Base-by-base conservation (phyloP, 257 asterid species). In the Solanum sparsipilum region DNA sequence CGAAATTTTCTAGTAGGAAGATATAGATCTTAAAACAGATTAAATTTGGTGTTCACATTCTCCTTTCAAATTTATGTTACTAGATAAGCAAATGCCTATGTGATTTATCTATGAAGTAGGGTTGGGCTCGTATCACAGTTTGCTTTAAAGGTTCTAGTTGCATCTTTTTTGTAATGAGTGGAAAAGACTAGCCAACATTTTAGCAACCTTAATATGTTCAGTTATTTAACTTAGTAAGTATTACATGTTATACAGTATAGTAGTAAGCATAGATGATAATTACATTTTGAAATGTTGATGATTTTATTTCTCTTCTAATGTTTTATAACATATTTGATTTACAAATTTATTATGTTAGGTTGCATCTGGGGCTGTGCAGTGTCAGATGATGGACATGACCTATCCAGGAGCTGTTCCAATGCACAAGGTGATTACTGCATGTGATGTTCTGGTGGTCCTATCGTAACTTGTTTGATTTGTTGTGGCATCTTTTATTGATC, bases 321-420 rank as follows among this genome's bases (percentile, higher is more conserved):
- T 20, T 82, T 18, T 48, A 82, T 82, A 5, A 6, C 86, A 29
- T 48, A 82, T 48, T 27, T 79, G 58, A 60, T 41, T 48, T 72
- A 74, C 75, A 34, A 52, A 60, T 74, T 86, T 13, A 18, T 79
- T 65, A 25, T 89, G 58, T 82, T 89, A 96, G 99, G 98, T 96
- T 88, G 97, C 98, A 44, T 95, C 99, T 48, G 99, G 99, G 60
- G 99, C 99, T 73, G 98, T 95, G 84, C 99, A 96, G 87, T 96
- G 99, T 84, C 99, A 96, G 93, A 91, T 96, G 97, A 94, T 96
- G 93, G 99, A 96, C 91, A 93, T 94, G 98, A 92, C 96, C 85
- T 91, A 92, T 88, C 96, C 98, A 35, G 99, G 98, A 86, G 92
- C 93, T 72, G 99, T 96, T 92, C 99, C 99, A 4, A 96, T 96